phyloP scores from a whole-genome alignment of 805 yeast genomes.

The Candida sonorensis region DNA sequence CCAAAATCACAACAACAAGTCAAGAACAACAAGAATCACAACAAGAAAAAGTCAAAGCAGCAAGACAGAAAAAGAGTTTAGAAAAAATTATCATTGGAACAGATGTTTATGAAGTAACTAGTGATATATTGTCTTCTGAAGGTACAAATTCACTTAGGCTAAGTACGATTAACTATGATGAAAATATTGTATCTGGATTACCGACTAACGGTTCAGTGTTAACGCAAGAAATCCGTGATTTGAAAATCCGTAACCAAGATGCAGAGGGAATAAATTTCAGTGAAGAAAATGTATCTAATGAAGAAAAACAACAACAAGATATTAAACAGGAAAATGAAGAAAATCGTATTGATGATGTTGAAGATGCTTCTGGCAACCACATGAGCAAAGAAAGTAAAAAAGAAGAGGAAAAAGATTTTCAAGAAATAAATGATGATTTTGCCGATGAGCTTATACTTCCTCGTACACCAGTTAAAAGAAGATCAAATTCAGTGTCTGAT shows the following conservation, averaged over 20 bases:
- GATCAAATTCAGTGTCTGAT: constrained; percentile 4
- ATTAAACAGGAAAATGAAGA: too few relatives aligned
- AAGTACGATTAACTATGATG: too few relatives aligned
- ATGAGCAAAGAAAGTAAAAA: too few relatives aligned
- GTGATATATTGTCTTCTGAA: constrained; percentile 15
- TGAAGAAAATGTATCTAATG: constrained; percentile 1
- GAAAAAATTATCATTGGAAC: constrained; percentile 11
- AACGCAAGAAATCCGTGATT: too few relatives aligned
- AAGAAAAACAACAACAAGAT: background rate
- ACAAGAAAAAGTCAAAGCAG: constrained; percentile 6
- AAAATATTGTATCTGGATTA: too few relatives aligned
- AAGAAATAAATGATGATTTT: background rate
- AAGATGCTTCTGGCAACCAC: too few relatives aligned
- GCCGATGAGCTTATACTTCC: background rate
- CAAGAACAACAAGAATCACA: background rate
- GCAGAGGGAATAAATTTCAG: too few relatives aligned
- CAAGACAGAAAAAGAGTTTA: constrained; percentile 5
- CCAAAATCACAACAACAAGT: too few relatives aligned
- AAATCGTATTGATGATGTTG: too few relatives aligned
- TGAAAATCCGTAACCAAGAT: too few relatives aligned
- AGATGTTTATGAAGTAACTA: constrained; percentile 15
- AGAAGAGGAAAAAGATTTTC: too few relatives aligned
- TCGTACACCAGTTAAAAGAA: background rate
- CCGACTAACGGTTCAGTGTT: too few relatives aligned
- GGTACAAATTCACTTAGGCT: constrained; percentile 15